A percentile compares a stretch with the other conserved stretches of the same genome.
phyloP scores from a whole-genome alignment of 495 filamentous ascomycete genomes.

The Glonium stellatum region DNA sequence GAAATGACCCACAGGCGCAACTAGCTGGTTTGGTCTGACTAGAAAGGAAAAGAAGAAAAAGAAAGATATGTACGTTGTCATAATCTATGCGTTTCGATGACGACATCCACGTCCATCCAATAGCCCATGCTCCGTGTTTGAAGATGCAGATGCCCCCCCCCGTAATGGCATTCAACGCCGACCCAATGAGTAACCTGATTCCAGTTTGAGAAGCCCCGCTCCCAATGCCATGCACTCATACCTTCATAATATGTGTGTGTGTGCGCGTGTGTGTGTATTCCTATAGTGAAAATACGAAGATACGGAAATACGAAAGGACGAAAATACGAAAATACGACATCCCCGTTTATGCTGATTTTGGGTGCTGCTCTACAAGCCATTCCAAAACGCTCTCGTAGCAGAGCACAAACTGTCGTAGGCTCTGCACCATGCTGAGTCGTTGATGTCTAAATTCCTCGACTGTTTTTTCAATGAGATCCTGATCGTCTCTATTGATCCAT shows the following conservation, averaged over 20 bases:
- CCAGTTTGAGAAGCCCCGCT: neutral
- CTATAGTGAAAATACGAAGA: neutral
- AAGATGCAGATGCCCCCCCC: neutral
- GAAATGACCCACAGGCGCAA: too few relatives aligned
- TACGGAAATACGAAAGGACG: neutral
- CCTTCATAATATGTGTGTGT: neutral
- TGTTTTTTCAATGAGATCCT: constrained; percentile 76
- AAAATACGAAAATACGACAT: neutral
- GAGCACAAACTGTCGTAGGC: constrained; percentile 84
- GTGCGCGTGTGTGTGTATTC: too few relatives aligned
- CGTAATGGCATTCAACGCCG: neutral
- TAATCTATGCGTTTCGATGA: too few relatives aligned
- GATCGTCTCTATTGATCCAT: constrained; percentile 49
- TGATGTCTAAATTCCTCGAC: constrained; percentile 86
- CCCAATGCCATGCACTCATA: neutral
- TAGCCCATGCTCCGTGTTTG: neutral
- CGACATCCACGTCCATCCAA: neutral
- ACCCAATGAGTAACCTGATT: neutral
- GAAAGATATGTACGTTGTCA: too few relatives aligned
- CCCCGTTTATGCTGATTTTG: constrained; percentile 21
- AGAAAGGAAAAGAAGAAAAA: too few relatives aligned
- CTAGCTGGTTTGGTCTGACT: too few relatives aligned
- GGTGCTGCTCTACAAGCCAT: constrained; percentile 58
- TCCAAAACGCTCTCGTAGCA: constrained; percentile 95
- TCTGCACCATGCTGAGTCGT: constrained; percentile 94